Conservation (phyloP, 345 rosid genomes). For the Hirschfeldia incana region DNA sequence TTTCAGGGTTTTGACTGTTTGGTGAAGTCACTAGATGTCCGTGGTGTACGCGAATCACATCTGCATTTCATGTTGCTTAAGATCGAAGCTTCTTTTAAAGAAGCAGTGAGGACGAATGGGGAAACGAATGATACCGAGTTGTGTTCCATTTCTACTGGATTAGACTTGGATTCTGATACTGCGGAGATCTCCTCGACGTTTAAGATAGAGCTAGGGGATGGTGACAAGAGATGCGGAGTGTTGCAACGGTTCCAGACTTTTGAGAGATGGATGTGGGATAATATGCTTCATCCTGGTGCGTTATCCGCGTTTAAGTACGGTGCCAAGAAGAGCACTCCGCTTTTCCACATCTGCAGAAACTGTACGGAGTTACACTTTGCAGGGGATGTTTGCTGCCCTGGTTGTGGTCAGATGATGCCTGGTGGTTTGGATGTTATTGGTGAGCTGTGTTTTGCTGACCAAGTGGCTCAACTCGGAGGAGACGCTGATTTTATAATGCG, state of each 20-base stretch:
- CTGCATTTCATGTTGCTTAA: constrained; percentile 67
- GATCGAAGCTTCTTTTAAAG: constrained; percentile 70
- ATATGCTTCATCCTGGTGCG: constrained; percentile 33
- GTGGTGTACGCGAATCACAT: constrained; percentile 81
- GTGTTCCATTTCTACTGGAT: constrained; percentile 25
- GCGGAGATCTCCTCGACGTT: constrained; percentile 64
- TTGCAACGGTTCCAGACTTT: constrained; percentile 68
- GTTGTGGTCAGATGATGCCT: constrained; percentile 49
- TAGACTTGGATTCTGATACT: constrained; percentile 50
- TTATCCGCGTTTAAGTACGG: constrained; percentile 59
- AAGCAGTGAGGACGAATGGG: constrained; percentile 49
- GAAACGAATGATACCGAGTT: not conserved
- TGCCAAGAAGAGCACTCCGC: constrained; percentile 53
- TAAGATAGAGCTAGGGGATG: constrained; percentile 58
- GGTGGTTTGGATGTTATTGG: constrained; percentile 29
- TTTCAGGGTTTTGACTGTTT: constrained; percentile 70
- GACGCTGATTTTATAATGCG: constrained; percentile 21
- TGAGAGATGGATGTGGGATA: constrained; percentile 77
- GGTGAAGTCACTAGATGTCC: constrained; percentile 69
- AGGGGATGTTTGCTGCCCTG: constrained; percentile 49
- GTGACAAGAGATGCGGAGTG: constrained; percentile 42
- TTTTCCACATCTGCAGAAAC: constrained; percentile 51
- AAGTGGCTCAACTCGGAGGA: constrained; percentile 44
- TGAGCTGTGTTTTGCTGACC: constrained; percentile 48
- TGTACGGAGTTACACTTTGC: constrained; percentile 54